Evolutionary conservation across 768 basidiomycete genomes (phyloP).

Genomic region (Lactarius deliciosus): DNA sequence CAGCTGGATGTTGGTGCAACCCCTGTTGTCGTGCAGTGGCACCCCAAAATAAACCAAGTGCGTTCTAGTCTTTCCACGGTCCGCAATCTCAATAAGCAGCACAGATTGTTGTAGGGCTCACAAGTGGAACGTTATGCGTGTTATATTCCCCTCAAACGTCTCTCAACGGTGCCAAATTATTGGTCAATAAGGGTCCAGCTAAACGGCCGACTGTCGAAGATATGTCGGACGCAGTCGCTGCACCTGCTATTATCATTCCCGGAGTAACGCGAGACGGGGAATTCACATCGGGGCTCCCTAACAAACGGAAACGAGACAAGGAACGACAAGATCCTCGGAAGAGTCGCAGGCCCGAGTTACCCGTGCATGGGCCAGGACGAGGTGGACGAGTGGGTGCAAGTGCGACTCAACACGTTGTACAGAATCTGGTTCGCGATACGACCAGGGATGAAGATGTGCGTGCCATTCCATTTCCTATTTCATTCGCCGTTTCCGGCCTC

Average conservation of each 20-base stretch:
- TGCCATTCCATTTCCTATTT: conserved; percentile 37
- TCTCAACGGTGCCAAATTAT: conserved; percentile 87
- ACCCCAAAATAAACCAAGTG: conserved; percentile 97
- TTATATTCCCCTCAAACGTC: conserved; percentile 92
- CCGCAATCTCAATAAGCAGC: conserved; percentile 16
- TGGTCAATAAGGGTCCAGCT: conserved; percentile 83
- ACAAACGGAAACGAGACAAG: conserved; percentile 88
- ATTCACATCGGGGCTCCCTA: conserved; percentile 55
- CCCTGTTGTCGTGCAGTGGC: conserved; percentile 92
- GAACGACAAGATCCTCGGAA: conserved; percentile 87
- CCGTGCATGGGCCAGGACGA: conserved; percentile 87
- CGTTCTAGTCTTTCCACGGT: conserved; percentile 17
- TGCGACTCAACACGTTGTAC: conserved; percentile 95
- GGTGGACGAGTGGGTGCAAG: conserved; percentile 96
- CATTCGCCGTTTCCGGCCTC: conserved; percentile 19
- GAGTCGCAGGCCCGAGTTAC: conserved; percentile 88
- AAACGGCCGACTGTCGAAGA: conserved; percentile 83
- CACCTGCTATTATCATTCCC: conserved; percentile 88
- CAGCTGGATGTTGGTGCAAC: conserved; percentile 67
- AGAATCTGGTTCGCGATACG: conserved; percentile 88
- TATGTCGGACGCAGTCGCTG: conserved; percentile 80
- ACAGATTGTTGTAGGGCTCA: conserved; percentile 84
- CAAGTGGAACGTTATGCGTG: conserved; percentile 84
- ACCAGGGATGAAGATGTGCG: conserved; percentile 94
- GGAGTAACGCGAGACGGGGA: conserved; percentile 80